A percentile compares a stretch with the other conserved stretches of the same genome.
These are phyloP conservation scores for Pichia sp. DNA, from an alignment of 1,139 yeast species.

Conservation along the genomic window DNA sequence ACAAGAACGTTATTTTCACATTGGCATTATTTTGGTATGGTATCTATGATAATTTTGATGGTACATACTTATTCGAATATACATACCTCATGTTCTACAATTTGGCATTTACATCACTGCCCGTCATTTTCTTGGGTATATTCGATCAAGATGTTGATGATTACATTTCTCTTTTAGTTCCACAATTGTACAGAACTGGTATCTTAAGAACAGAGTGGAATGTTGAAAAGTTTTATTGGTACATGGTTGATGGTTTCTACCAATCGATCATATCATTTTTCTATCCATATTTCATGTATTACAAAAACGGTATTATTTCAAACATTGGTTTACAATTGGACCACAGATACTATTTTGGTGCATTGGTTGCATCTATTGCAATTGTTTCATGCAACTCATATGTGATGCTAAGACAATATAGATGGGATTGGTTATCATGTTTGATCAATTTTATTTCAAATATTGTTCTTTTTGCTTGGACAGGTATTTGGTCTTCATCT, in stretches of 20 bases:
- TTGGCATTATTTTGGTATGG: slow-evolving; percentile 93
- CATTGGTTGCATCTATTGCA: slow-evolving; percentile 72
- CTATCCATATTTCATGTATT: slow-evolving; percentile 74
- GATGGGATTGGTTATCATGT: slow-evolving; percentile 91
- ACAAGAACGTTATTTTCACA: slow-evolving; percentile 86
- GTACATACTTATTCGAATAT: slow-evolving; percentile 85
- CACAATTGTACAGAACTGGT: slow-evolving; percentile 84
- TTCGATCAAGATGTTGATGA: slow-evolving; percentile 92
- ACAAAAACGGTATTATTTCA: slow-evolving; percentile 52
- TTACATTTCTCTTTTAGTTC: slow-evolving; percentile 77
- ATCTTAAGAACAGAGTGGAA: slow-evolving; percentile 81
- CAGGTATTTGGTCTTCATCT: slow-evolving; percentile 80
- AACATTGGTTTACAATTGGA: slow-evolving; percentile 63
- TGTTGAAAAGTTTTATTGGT: slow-evolving; percentile 71
- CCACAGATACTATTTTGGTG: slow-evolving; percentile 85
- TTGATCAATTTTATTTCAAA: slow-evolving; percentile 61
- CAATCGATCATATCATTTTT: slow-evolving; percentile 84
- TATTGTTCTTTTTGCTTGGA: slow-evolving; percentile 74
- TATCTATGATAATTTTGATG: slow-evolving; percentile 78
- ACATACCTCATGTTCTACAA: slow-evolving; percentile 90
- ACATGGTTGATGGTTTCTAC: slow-evolving; percentile 82
- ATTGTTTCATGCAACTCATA: slow-evolving; percentile 77
- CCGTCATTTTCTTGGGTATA: slow-evolving; percentile 85
- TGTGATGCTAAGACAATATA: slow-evolving; percentile 73
- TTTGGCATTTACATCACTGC: slow-evolving; percentile 90